Conservation (phyloP, 106 monocot species). For the Chionographis japonica region DNA sequence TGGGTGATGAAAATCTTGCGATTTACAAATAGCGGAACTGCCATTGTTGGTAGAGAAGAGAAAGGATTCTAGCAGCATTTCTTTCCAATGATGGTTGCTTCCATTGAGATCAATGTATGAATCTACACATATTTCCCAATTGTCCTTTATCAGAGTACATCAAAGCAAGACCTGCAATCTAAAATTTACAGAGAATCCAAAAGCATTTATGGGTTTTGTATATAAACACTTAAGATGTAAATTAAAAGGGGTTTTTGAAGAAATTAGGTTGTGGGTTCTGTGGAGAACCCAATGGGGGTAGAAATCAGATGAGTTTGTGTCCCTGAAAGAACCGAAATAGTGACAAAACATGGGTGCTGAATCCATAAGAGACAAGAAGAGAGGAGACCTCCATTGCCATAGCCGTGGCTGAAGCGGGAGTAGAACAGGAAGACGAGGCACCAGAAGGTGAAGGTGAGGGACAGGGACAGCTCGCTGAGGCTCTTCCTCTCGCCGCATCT, state of each 20-base stretch:
- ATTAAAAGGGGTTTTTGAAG: not conserved
- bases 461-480: slow-evolving; percentile 32
- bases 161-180: no score
- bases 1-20: not conserved
- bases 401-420: slow-evolving; percentile 16
- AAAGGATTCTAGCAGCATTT: slow-evolving; percentile 10
- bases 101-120: not conserved
- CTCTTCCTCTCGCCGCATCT: not conserved
- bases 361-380: no score
- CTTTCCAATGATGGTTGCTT: slow-evolving; percentile 7
- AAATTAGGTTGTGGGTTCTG: no score
- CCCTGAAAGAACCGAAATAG: no score
- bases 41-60: not conserved
- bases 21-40: not conserved
- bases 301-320: no score
- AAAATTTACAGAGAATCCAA: not conserved
- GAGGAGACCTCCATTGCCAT: slow-evolving; percentile 18
- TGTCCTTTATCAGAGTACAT: no score
- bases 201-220: not conserved
- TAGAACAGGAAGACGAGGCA: slow-evolving; percentile 31
- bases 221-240: not conserved
- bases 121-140: slow-evolving; percentile 9
- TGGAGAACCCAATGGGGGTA: no score
- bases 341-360: no score
- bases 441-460: slow-evolving; percentile 24